Conservation (phyloP, 345 rosid species). For the Gossypium bickii region DNA sequence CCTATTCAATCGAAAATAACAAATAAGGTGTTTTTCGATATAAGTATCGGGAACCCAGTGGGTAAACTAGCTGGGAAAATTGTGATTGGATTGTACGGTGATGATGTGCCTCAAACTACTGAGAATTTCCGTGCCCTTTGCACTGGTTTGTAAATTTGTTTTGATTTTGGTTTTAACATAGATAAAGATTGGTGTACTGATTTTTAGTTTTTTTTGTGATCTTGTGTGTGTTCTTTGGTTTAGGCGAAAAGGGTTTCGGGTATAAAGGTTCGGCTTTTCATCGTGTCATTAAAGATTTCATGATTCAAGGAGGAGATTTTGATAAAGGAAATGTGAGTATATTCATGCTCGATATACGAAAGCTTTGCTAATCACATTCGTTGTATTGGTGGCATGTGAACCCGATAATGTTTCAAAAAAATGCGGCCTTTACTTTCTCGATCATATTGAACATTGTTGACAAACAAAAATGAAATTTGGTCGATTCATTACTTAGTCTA, state of each 20-base stretch:
- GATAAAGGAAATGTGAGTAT: constrained; percentile 90
- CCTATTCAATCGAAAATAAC: constrained; percentile 75
- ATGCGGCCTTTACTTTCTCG: background rate
- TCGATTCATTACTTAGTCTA: background rate
- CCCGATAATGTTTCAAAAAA: background rate
- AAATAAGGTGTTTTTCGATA: constrained; percentile 83
- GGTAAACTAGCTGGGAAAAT: constrained; percentile 85
- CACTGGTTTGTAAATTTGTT: constrained; percentile 50
- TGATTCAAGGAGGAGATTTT: constrained; percentile 99
- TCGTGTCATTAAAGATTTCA: constrained; percentile 92
- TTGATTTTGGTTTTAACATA: background rate
- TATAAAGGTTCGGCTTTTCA: constrained; percentile 75
- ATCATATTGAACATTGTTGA: background rate
- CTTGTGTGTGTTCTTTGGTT: constrained; percentile 1
- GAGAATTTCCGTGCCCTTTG: constrained; percentile 97
- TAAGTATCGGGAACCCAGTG: constrained; percentile 88
- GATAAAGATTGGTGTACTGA: background rate
- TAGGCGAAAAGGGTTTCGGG: constrained; percentile 98
- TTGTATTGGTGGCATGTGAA: background rate
- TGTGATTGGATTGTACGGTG: constrained; percentile 89
- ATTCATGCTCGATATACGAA: background rate
- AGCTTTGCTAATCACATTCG: background rate
- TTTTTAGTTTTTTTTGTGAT: constrained; percentile 8
- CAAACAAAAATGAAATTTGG: background rate
- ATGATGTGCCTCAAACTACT: constrained; percentile 88